Evolutionary conservation across 176 grass and related monocot genomes (phyloP), one percentile per base, ranked within the genome.

Genomic region (Saccharum spontaneum): DNA sequence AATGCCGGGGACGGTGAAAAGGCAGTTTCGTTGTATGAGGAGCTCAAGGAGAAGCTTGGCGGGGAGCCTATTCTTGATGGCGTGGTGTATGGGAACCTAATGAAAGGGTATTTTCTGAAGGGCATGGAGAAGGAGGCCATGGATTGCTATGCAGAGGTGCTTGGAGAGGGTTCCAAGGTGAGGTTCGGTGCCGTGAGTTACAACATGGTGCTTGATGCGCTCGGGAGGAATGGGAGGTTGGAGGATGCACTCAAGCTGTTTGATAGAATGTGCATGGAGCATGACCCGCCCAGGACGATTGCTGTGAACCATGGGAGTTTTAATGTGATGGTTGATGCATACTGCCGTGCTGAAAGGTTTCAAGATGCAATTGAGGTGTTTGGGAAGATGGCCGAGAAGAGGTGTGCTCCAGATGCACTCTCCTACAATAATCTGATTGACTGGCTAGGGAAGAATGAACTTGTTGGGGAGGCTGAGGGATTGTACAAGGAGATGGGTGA

Each of bases 371-470:
- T 97, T 60, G 78, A 73, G 67, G 81, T 92, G 43, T 97, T 97
- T 57, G 71, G 77, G 79, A 90, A 82, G 41, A 97, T 97, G 92
- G 77, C 61, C 7, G 87, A 94, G 79, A 92, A 88, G 68, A 86
- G 86, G 55, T 92, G 87, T 82, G 62, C 64, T 7, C 94, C 92
- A 12, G 92, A 97, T 77, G 80, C 88, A 39, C 80, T 92, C 10
- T 97, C 94, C 3, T 97, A 90, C 55, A 97, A 97, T 74, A 97
- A 88, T 89, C 67, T 94, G 76, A 97, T 97, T 67, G 61, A 92
- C 50, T 93, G 89, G 71, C 86, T 97, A 55, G 94, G 92, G 75
- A 92, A 92, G 80, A 97, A 97, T 72, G 73, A 83, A 28, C 87
- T 94, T 75, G 82, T 94, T 71, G 45, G 20, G 23, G 90, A 92